A percentile compares a stretch with the other conserved stretches of the same genome.
phyloP scores from a whole-genome alignment of 148 eudicot species.

The Arbutus unedo region DNA sequence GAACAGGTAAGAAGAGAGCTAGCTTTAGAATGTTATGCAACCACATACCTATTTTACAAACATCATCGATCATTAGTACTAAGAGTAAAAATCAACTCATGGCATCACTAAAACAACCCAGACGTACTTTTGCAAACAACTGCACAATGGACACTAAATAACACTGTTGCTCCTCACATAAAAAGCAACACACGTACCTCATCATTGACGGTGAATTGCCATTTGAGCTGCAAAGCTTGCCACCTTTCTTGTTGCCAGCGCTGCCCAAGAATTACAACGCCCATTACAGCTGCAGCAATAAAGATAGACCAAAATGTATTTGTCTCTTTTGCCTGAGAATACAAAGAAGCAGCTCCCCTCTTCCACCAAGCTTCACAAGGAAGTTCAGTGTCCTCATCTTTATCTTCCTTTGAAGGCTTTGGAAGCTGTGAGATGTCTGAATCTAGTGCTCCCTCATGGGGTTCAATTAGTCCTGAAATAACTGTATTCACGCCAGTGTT shows the following conservation, averaged over 20 bases:
- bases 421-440: constrained; percentile 26
- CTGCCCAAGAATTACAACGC: constrained; percentile 78
- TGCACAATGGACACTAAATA: neutral
- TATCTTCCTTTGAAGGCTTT: constrained; percentile 35
- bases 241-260: constrained; percentile 76
- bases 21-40: neutral
- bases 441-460: constrained; percentile 35
- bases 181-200: constrained; percentile 43
- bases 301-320: constrained; percentile 77
- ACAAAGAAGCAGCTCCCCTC: constrained; percentile 53
- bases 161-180: neutral
- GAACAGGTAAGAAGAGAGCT: neutral
- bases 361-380: constrained; percentile 93
- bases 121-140: neutral
- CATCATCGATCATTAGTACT: neutral
- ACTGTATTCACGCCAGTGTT: constrained; percentile 28
- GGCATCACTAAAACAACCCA: neutral
- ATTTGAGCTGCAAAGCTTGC: constrained; percentile 64
- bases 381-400: constrained; percentile 40
- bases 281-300: constrained; percentile 91
- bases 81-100: neutral
- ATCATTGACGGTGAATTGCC: constrained; percentile 48
- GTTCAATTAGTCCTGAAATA: constrained; percentile 34
- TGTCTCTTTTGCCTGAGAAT: constrained; percentile 76
- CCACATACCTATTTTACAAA: neutral